Conservation (phyloP, 2,329 filamentous ascomycete species). For the Didymella segeticola region DNA sequence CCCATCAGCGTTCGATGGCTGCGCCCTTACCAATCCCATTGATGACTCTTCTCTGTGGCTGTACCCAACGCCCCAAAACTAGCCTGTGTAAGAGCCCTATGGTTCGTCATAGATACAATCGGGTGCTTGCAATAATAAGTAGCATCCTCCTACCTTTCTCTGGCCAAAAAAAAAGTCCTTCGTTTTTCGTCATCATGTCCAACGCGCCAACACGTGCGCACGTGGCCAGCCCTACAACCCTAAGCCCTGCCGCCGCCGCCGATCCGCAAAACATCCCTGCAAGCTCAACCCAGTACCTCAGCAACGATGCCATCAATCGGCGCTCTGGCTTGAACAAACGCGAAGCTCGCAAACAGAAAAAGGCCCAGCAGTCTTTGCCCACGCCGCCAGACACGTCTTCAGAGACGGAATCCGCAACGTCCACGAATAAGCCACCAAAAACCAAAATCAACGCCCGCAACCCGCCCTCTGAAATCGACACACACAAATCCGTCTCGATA, state of each 20-base stretch:
- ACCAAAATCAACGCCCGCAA: background rate
- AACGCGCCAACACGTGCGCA: constrained; percentile 46
- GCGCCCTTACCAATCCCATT: constrained; percentile 41
- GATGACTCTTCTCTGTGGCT: constrained; percentile 48
- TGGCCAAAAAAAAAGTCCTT: background rate
- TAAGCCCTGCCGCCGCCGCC: constrained; percentile 27
- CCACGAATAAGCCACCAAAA: constrained; percentile 26
- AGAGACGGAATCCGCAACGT: constrained; percentile 24
- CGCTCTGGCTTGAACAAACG: constrained; percentile 18
- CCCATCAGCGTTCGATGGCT: constrained; percentile 7
- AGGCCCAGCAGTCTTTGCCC: constrained; percentile 22
- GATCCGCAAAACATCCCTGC: constrained; percentile 23
- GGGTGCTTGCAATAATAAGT: constrained; percentile 3
- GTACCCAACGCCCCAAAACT: constrained; percentile 18
- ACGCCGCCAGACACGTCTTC: constrained; percentile 29
- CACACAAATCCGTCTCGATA: background rate
- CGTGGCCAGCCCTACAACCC: constrained; percentile 34
- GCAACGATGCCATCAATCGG: constrained; percentile 11
- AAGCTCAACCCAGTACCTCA: constrained; percentile 21
- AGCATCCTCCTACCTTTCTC: background rate
- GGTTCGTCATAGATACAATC: constrained; percentile 11
- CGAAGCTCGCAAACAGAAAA: constrained; percentile 33
- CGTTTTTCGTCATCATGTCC: constrained; percentile 20
- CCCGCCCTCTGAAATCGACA: too few species aligned
- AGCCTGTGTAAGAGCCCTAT: background rate